These are phyloP conservation scores for Elaeis guineensis DNA, from an alignment of 176 grass and related monocot genomes.

Conservation along the genomic window DNA sequence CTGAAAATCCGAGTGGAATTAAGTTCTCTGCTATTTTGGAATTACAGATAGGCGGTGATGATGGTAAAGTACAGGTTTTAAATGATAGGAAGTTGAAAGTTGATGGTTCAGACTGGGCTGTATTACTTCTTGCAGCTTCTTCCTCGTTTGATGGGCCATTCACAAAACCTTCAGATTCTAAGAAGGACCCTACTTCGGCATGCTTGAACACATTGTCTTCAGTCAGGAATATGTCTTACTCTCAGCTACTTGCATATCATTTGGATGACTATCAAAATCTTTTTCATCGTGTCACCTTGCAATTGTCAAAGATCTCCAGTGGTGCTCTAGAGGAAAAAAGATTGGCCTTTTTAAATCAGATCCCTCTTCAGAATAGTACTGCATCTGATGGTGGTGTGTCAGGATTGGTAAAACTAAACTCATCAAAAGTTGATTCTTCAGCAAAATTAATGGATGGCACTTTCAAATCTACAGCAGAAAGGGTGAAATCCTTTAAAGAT, in stretches of 20 bases:
- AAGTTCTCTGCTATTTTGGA: constrained; percentile 68
- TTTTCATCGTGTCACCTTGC: constrained; percentile 67
- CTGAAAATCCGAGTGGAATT: constrained; percentile 41
- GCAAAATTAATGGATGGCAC: constrained; percentile 6
- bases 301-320: constrained; percentile 45
- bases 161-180: constrained; percentile 57
- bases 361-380: constrained; percentile 14
- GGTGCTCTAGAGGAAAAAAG: constrained; percentile 15
- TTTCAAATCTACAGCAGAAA: constrained; percentile 51
- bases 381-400: constrained; percentile 9
- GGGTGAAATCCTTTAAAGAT: constrained; percentile 61
- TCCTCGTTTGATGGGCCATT: constrained; percentile 78
- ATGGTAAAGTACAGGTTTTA: constrained; percentile 30
- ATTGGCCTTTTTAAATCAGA: constrained; percentile 9
- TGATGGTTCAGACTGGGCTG: constrained; percentile 60
- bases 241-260: constrained; percentile 65
- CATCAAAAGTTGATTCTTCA: constrained; percentile 4
- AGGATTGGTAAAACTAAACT: constrained; percentile 3
- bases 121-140: constrained; percentile 66
- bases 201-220: constrained; percentile 32
- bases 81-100: constrained; percentile 61
- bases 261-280: constrained; percentile 78
- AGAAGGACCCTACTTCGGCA: constrained; percentile 37
- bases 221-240: constrained; percentile 55
- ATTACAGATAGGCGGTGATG: constrained; percentile 32